Evolutionary conservation across 768 basidiomycete genomes (phyloP).

Genomic region (Rhizopogon rudus): DNA sequence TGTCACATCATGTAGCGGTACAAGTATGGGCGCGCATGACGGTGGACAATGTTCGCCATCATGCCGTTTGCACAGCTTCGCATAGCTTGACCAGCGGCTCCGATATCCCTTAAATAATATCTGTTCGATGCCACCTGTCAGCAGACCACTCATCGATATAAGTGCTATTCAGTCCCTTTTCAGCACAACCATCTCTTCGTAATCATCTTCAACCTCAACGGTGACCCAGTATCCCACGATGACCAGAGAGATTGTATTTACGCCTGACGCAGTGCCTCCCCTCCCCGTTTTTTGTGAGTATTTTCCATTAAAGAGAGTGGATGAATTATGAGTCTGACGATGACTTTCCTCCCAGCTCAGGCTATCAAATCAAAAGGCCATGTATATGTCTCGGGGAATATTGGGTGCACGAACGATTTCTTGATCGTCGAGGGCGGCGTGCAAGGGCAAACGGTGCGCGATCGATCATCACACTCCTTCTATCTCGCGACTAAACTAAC

Average conservation of each 20-base stretch:
- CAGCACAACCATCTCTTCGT: neutral
- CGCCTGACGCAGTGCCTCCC: conserved; percentile 27
- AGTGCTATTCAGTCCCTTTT: neutral
- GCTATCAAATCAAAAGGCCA: conserved; percentile 29
- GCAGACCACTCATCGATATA: neutral
- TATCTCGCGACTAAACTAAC: neutral
- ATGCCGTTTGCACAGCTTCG: neutral
- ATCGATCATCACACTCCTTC: neutral
- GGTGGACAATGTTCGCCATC: neutral
- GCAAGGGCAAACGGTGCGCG: conserved; percentile 32
- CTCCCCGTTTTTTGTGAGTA: conserved; percentile 30
- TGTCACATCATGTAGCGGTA: too few relatives aligned
- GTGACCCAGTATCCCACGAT: conserved; percentile 9
- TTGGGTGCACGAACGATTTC: conserved; percentile 28
- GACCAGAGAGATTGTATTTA: conserved; percentile 25
- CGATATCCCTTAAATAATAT: neutral
- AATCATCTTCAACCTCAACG: neutral
- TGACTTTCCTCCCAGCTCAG: conserved; percentile 25
- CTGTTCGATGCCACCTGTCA: neutral
- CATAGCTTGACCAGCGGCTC: neutral
- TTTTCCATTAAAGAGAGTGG: too few relatives aligned
- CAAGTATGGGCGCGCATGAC: neutral
- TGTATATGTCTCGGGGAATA: conserved; percentile 37
- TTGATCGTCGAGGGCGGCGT: conserved; percentile 32
- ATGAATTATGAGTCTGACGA: neutral